phyloP scores from a whole-genome alignment of 2,329 filamentous ascomycete species.

The Aspergillus luchuensis region DNA sequence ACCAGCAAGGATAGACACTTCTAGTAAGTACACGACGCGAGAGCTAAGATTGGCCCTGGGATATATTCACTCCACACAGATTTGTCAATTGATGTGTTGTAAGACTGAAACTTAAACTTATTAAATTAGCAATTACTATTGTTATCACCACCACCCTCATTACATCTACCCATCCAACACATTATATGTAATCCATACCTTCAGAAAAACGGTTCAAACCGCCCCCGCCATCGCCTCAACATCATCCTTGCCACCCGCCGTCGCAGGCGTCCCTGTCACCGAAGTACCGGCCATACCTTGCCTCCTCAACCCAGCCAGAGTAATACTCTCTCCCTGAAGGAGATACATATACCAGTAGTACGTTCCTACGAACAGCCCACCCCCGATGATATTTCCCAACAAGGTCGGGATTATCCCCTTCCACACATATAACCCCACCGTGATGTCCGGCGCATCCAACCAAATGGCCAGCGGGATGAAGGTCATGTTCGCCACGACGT shows the following conservation, averaged over 20 bases:
- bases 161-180: neutral
- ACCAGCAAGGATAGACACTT: no score
- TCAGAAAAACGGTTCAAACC: neutral
- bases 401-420: slow-evolving; percentile 58
- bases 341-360: slow-evolving; percentile 55
- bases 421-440: slow-evolving; percentile 58
- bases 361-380: slow-evolving; percentile 50
- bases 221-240: neutral
- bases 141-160: no score
- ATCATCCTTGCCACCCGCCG: neutral
- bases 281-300: neutral
- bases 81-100: no score
- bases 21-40: no score
- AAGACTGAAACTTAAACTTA: no score
- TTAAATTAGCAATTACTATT: no score
- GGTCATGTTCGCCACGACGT: slow-evolving; percentile 62
- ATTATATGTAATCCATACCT: neutral
- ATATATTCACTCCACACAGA: no score
- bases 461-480: slow-evolving; percentile 57
- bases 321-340: slow-evolving; percentile 23
- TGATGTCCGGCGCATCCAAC: slow-evolving; percentile 48
- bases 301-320: slow-evolving; percentile 19
- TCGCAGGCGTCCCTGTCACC: neutral
- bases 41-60: no score
- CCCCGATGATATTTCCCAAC: slow-evolving; percentile 58